These are phyloP conservation scores for Dryas alaskensis DNA, from an alignment of 306 rosid genomes.

Conservation along the genomic window DNA sequence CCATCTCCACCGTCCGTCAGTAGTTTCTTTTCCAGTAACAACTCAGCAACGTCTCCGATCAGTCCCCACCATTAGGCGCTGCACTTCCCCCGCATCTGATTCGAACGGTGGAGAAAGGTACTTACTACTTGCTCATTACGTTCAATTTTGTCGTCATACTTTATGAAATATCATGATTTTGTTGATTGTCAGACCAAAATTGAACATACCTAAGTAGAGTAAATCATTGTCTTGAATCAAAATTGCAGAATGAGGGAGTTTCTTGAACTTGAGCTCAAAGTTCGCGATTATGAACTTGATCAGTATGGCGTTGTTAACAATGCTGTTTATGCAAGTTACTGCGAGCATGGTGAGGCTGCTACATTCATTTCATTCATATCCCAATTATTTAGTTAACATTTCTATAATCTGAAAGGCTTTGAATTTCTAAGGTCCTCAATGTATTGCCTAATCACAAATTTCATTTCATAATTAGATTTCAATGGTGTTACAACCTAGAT, in stretches of 20 bases:
- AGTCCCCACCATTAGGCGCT: slow-evolving; percentile 28
- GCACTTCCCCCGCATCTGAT: slow-evolving; percentile 31
- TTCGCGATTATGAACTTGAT: slow-evolving; percentile 89
- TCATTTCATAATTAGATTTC: not conserved
- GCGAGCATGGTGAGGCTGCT: slow-evolving; percentile 71
- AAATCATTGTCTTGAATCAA: slow-evolving; percentile 7
- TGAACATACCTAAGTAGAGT: not conserved
- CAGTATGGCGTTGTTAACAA: slow-evolving; percentile 92
- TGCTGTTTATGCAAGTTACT: slow-evolving; percentile 88
- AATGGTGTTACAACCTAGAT: not conserved
- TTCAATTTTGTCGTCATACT: not conserved
- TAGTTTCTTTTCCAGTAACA: slow-evolving; percentile 19
- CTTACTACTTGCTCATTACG: not conserved
- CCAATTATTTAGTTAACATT: not conserved
- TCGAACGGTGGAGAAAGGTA: slow-evolving; percentile 61
- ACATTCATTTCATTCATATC: not conserved
- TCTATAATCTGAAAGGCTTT: not conserved
- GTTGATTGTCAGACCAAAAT: not conserved
- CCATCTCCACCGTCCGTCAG: slow-evolving; percentile 22
- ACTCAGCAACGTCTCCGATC: slow-evolving; percentile 37
- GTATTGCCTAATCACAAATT: not conserved
- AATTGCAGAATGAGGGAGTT: slow-evolving; percentile 67
- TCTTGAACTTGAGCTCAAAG: slow-evolving; percentile 65
- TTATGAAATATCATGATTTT: not conserved
- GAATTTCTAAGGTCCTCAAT: not conserved